Evolutionary conservation across 208 protist species (phyloP).

Genomic region (Leishmania arabica): DNA sequence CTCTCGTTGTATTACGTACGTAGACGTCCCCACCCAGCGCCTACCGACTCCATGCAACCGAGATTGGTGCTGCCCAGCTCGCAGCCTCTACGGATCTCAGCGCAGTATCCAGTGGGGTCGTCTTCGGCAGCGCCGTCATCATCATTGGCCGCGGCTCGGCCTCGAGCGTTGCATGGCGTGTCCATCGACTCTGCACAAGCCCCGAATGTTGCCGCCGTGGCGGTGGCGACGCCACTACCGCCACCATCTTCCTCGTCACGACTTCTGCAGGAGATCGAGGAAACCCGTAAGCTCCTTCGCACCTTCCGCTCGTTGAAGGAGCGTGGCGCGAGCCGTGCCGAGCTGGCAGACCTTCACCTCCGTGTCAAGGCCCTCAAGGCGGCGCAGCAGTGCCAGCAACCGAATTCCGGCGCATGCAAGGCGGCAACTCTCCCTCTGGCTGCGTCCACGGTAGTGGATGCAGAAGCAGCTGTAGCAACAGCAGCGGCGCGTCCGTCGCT

Average conservation of each 20-base stretch:
- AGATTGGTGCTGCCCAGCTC: neutral
- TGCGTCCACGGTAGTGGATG: neutral
- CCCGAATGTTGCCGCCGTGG: neutral
- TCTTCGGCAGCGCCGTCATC: neutral
- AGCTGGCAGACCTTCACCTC: slow-evolving; percentile 28
- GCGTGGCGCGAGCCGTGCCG: slow-evolving; percentile 32
- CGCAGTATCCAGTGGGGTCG: neutral
- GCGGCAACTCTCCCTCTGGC: neutral
- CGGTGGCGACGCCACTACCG: neutral
- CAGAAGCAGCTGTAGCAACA: neutral
- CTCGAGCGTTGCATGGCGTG: neutral
- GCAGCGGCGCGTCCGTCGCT: neutral
- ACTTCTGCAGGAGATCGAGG: slow-evolving; percentile 43
- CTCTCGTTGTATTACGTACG: neutral
- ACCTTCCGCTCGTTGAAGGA: slow-evolving; percentile 45
- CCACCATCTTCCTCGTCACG: slow-evolving; percentile 2
- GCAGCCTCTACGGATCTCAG: neutral
- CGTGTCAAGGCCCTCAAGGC: slow-evolving; percentile 32
- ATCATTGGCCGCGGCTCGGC: neutral
- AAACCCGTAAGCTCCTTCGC: slow-evolving; percentile 42
- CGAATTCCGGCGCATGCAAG: neutral
- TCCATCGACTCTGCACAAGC: neutral
- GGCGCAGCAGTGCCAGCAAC: slow-evolving; percentile 1
- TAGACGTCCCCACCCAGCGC: neutral
- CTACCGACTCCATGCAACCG: neutral